Percentiles rank a stretch among this genome's conserved stretches.
These are phyloP conservation scores for Phaeotremella skinneri DNA, from an alignment of 768 basidiomycete genomes.

Conservation along the genomic window DNA sequence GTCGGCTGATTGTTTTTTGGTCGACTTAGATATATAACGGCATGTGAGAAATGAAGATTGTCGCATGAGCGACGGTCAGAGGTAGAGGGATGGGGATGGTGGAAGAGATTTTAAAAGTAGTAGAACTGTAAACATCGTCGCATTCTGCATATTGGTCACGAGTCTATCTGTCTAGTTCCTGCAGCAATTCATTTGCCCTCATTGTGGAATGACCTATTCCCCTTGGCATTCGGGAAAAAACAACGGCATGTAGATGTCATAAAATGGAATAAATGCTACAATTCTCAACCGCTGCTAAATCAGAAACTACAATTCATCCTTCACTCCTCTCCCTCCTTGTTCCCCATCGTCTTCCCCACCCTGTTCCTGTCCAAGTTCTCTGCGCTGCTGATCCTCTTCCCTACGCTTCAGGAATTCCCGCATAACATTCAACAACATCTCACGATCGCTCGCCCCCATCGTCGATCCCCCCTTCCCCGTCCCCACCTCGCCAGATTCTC, in stretches of 20 bases:
- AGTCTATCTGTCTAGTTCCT: too few species aligned
- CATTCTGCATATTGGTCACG: too few species aligned
- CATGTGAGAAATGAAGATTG: too few species aligned
- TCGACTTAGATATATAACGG: constrained; percentile 6
- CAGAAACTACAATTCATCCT: constrained; percentile 20
- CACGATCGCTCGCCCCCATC: constrained; percentile 24
- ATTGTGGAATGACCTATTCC: too few species aligned
- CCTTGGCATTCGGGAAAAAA: too few species aligned
- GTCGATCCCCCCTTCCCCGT: neutral
- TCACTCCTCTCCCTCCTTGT: constrained; percentile 6
- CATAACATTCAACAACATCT: constrained; percentile 21
- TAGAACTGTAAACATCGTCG: too few species aligned
- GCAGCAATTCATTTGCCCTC: too few species aligned
- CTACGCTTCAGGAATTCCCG: constrained; percentile 15
- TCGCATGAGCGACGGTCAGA: neutral
- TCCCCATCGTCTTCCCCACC: neutral
- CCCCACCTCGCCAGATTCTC: constrained; percentile 4
- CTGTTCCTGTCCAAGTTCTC: too few species aligned
- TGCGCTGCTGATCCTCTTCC: too few species aligned
- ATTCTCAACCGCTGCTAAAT: too few species aligned
- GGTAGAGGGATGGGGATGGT: neutral
- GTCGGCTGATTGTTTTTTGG: neutral
- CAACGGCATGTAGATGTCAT: too few species aligned
- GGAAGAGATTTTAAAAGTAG: neutral
- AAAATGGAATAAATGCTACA: too few species aligned